Evolutionary conservation across 2,329 filamentous ascomycete genomes (phyloP).

Genomic region (Beauveria sp.): DNA sequence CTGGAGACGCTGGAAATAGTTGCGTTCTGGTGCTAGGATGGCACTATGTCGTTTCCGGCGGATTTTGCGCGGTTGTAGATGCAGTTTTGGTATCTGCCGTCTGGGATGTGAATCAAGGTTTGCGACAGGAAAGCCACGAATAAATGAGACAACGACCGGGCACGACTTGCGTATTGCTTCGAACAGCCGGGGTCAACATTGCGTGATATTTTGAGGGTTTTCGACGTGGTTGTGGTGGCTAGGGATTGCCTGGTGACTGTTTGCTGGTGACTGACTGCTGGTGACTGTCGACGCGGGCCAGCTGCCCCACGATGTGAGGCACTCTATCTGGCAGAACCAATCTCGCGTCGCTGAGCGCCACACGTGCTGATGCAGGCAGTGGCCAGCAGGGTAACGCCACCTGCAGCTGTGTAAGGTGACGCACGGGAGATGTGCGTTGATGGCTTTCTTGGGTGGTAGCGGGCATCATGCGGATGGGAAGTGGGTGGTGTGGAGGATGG

Average conservation of each 20-base stretch:
- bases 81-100: background rate
- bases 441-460: background rate
- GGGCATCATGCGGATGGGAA: slow-evolving; percentile 6
- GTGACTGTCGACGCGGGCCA: background rate
- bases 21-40: background rate
- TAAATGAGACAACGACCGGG: background rate
- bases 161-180: background rate
- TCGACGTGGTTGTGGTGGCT: background rate
- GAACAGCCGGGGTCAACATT: background rate
- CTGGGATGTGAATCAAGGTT: background rate
- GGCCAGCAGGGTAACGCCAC: slow-evolving; percentile 2
- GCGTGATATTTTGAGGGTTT: background rate
- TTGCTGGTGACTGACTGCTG: background rate
- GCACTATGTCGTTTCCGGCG: slow-evolving; percentile 4
- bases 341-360: slow-evolving; percentile 3
- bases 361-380: slow-evolving; percentile 7
- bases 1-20: background rate
- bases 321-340: slow-evolving; percentile 10
- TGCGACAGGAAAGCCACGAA: background rate
- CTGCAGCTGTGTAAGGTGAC: background rate
- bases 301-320: background rate
- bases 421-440: background rate
- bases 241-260: background rate
- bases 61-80: background rate
- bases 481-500: background rate